These are phyloP conservation scores for Penicillium brevicompactum DNA, from an alignment of 2,329 filamentous ascomycete genomes.

Conservation along the genomic window DNA sequence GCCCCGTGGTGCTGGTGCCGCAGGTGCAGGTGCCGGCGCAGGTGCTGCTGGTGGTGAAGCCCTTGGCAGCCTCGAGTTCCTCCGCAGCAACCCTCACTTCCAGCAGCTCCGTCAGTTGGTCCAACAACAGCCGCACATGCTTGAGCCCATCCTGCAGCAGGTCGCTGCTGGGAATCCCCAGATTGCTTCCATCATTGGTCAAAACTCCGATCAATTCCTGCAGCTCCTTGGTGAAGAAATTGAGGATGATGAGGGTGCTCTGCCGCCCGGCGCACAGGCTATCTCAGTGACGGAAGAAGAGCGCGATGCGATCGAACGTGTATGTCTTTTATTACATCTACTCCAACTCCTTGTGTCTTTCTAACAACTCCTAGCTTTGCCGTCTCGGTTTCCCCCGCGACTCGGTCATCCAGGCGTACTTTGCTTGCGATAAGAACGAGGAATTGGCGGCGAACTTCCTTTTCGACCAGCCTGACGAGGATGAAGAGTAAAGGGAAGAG, in stretches of 20 bases:
- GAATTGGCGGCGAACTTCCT: slow-evolving; percentile 97
- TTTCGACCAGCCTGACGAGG: slow-evolving; percentile 94
- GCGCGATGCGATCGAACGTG: slow-evolving; percentile 92
- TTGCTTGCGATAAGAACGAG: slow-evolving; percentile 99
- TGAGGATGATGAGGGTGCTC: slow-evolving; percentile 68
- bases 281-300: slow-evolving; percentile 95
- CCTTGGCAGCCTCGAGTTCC: slow-evolving; percentile 83
- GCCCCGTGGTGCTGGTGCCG: slow-evolving; percentile 30
- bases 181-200: slow-evolving; percentile 86
- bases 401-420: slow-evolving; percentile 95
- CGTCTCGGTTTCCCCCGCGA: slow-evolving; percentile 91
- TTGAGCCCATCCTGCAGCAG: slow-evolving; percentile 96
- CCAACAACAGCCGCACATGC: slow-evolving; percentile 96
- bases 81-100: slow-evolving; percentile 95
- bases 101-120: slow-evolving; percentile 96
- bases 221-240: slow-evolving; percentile 84
- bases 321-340: slow-evolving; percentile 51
- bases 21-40: slow-evolving; percentile 39
- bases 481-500: slow-evolving; percentile 43
- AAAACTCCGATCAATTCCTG: slow-evolving; percentile 91
- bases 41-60: slow-evolving; percentile 58
- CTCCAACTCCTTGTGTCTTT: neutral
- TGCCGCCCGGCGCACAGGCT: slow-evolving; percentile 85
- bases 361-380: slow-evolving; percentile 65
- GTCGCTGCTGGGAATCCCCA: slow-evolving; percentile 94